Evolutionary conservation across 495 filamentous ascomycete species (phyloP).

Genomic region (Pyrenula aspistea): DNA sequence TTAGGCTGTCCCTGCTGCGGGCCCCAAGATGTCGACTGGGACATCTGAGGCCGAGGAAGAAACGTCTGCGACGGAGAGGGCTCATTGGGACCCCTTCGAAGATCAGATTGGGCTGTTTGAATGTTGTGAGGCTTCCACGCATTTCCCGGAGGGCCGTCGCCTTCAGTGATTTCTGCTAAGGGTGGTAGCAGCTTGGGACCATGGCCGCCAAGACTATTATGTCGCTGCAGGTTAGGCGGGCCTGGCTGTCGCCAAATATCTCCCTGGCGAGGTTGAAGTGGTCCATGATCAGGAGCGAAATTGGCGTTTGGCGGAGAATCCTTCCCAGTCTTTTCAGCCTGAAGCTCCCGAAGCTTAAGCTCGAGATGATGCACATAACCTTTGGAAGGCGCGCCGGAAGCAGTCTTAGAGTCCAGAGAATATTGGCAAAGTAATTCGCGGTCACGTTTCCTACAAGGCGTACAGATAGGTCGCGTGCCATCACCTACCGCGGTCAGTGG

Average conservation of each 20-base stretch:
- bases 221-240: background rate
- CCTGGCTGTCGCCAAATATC: background rate
- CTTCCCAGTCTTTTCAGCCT: background rate
- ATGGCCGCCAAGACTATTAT: background rate
- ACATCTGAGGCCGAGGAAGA: background rate
- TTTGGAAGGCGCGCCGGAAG: background rate
- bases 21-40: background rate
- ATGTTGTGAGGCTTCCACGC: background rate
- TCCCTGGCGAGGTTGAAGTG: background rate
- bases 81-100: background rate
- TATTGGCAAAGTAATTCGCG: conserved; percentile 15
- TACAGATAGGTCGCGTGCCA: conserved; percentile 16
- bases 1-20: background rate
- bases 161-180: background rate
- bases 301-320: background rate
- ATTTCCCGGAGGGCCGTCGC: background rate
- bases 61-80: background rate
- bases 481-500: conserved; percentile 3
- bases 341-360: background rate
- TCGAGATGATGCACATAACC: conserved; percentile 1
- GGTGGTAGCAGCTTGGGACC: background rate
- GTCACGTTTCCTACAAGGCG: conserved; percentile 20
- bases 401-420: conserved; percentile 11
- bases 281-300: background rate
- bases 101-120: background rate